Evolutionary conservation across 192 early-diverging fungal genomes (phyloP).

Genomic region (Coemansia sp.): DNA sequence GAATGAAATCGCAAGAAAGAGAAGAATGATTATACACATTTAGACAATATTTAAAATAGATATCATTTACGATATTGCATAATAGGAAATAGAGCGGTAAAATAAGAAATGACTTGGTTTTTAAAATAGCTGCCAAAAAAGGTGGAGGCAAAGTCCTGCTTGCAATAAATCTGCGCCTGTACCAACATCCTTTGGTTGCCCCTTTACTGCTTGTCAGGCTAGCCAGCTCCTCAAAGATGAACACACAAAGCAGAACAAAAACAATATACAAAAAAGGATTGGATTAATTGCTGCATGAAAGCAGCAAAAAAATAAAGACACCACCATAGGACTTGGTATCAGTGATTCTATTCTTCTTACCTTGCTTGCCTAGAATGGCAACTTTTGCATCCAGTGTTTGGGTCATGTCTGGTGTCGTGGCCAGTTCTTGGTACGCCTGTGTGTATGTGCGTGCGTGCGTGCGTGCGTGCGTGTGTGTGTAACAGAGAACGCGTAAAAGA

Average conservation of each 20-base stretch:
- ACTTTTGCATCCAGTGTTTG: conserved; percentile 69
- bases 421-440: not conserved
- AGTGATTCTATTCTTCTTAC: conserved; percentile 31
- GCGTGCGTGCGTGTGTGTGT: not conserved
- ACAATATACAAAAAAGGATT: not conserved
- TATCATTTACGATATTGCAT: no score
- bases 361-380: conserved; percentile 73
- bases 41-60: no score
- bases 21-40: no score
- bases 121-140: no score
- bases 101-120: not conserved
- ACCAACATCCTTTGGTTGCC: no score
- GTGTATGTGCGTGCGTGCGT: not conserved
- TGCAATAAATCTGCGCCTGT: no score
- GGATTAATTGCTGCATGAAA: not conserved
- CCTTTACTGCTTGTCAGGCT: no score
- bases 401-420: conserved; percentile 20
- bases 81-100: not conserved
- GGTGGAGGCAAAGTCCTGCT: no score
- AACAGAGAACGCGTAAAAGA: not conserved
- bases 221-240: no score
- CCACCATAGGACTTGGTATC: not conserved
- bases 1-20: no score
- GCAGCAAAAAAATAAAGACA: conserved; percentile 3
- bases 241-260: not conserved